phyloP scores from a whole-genome alignment of 768 basidiomycete genomes.

The Termitomyces sp. region DNA sequence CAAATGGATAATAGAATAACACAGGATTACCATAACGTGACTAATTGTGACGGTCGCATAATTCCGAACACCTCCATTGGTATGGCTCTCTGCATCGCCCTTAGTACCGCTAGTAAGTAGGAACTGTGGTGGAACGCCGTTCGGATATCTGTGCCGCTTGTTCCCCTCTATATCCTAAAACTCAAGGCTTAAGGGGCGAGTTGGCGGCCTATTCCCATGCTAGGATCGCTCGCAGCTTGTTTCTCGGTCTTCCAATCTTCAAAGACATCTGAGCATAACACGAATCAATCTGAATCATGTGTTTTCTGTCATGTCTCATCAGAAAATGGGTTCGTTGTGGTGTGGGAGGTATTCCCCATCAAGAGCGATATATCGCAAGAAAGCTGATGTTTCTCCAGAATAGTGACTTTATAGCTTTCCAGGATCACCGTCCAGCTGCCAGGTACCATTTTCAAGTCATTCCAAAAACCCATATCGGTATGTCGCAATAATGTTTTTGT shows the following conservation, averaged over 20 bases:
- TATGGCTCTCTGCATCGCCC: no score
- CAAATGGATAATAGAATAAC: no score
- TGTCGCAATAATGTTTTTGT: constrained; percentile 7
- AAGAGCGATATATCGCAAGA: background rate
- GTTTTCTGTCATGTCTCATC: constrained; percentile 42
- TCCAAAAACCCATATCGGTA: constrained; percentile 50
- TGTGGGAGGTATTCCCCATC: constrained; percentile 40
- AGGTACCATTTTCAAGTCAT: constrained; percentile 47
- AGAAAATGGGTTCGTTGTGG: constrained; percentile 41
- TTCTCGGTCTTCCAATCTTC: constrained; percentile 6
- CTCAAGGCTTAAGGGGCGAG: background rate
- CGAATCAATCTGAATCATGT: constrained; percentile 19
- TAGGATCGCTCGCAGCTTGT: constrained; percentile 1
- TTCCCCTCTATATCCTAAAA: no score
- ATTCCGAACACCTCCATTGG: no score
- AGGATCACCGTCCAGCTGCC: constrained; percentile 46
- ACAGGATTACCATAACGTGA: no score
- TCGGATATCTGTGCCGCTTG: no score
- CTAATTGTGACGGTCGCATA: no score
- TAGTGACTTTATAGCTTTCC: constrained; percentile 45
- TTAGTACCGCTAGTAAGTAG: no score
- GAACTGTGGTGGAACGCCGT: no score
- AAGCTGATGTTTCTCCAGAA: constrained; percentile 30
- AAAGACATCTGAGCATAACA: background rate
- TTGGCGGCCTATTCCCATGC: background rate